A percentile compares a stretch with the other conserved stretches of the same genome.
Evolutionary conservation across 805 yeast genomes (phyloP).

Genomic region (Crinitomyces ghanaensis): DNA sequence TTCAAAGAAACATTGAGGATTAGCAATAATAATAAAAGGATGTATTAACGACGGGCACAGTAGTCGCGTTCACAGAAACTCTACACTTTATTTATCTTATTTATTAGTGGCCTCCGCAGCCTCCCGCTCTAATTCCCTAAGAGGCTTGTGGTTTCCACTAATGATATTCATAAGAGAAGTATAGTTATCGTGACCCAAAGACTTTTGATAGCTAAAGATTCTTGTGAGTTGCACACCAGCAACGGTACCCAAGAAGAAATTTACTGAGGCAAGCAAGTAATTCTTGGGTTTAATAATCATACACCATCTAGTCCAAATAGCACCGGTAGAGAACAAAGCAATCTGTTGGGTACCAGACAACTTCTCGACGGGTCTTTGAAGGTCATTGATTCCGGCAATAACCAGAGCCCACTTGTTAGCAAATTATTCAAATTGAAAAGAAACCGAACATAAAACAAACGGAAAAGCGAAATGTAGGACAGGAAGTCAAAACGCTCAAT

Average conservation of each 20-base stretch:
- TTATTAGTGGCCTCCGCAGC: background rate
- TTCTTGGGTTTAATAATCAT: slow-evolving; percentile 86
- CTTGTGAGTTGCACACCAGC: slow-evolving; percentile 78
- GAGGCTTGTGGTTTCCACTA: slow-evolving; percentile 32
- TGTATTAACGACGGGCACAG: no score
- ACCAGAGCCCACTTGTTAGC: slow-evolving; percentile 70
- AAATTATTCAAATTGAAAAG: background rate
- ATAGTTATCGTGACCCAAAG: slow-evolving; percentile 49
- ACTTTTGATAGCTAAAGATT: slow-evolving; percentile 53
- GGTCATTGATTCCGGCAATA: slow-evolving; percentile 80
- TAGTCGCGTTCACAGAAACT: no score
- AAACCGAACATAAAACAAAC: background rate
- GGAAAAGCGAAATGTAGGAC: no score
- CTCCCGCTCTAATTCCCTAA: no score
- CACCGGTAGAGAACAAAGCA: slow-evolving; percentile 83
- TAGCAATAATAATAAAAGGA: no score
- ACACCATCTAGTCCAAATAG: slow-evolving; percentile 98
- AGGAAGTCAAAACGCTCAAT: no score
- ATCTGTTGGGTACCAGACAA: slow-evolving; percentile 81
- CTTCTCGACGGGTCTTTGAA: slow-evolving; percentile 83
- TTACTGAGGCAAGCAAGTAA: slow-evolving; percentile 78
- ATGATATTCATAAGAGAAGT: slow-evolving; percentile 49
- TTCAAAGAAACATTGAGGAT: no score
- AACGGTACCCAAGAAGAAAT: slow-evolving; percentile 83
- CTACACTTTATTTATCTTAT: no score